Evolutionary conservation across 495 filamentous ascomycete species (phyloP).

Genomic region (Podospora appendiculata): DNA sequence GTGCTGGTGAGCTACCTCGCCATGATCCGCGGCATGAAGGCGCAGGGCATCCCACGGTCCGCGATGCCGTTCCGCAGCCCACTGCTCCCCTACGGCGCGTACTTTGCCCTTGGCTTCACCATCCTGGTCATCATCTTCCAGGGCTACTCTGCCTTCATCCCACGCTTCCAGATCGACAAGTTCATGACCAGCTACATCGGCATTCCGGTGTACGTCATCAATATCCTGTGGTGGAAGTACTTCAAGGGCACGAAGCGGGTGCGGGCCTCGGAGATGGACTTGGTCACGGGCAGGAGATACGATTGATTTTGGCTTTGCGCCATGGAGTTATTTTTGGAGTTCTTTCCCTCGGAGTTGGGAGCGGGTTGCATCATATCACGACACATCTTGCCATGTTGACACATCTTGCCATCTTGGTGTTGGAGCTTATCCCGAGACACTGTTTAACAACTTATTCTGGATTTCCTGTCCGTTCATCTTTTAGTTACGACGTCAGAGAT

Average conservation of each 20-base stretch:
- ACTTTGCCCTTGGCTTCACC: conserved; percentile 59
- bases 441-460: too few species aligned
- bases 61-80: conserved; percentile 67
- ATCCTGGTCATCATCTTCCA: conserved; percentile 69
- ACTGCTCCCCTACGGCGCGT: conserved; percentile 60
- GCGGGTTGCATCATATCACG: too few species aligned
- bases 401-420: not conserved
- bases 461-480: too few species aligned
- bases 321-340: too few species aligned
- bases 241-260: conserved; percentile 28
- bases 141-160: conserved; percentile 55
- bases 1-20: conserved; percentile 75
- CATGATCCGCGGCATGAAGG: conserved; percentile 67
- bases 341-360: too few species aligned
- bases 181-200: conserved; percentile 80
- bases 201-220: conserved; percentile 66
- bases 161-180: conserved; percentile 57
- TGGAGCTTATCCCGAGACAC: too few species aligned
- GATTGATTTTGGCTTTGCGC: not conserved
- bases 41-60: conserved; percentile 58
- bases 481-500: too few species aligned
- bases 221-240: conserved; percentile 24
- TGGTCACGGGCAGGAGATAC: conserved; percentile 19
- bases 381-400: not conserved
- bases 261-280: conserved; percentile 19